Conservation (phyloP, 179 eudicot genomes). For the Spinacia oleracea region DNA sequence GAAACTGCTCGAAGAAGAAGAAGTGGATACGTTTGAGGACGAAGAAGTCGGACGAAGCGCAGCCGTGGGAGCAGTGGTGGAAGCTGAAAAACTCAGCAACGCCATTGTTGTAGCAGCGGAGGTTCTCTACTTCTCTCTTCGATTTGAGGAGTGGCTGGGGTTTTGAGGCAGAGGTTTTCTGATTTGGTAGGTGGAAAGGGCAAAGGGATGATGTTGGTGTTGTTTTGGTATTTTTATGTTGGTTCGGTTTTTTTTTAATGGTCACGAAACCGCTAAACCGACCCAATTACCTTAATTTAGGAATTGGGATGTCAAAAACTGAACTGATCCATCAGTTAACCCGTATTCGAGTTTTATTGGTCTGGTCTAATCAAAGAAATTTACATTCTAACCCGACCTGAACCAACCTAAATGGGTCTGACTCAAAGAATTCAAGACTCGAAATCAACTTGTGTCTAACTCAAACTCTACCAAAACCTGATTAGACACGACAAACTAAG, state of each 20-base stretch:
- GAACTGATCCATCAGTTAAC: too few species aligned
- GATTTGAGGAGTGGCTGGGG: background rate
- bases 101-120: slow-evolving; percentile 22
- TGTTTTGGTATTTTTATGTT: background rate
- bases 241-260: background rate
- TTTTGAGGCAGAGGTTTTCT: slow-evolving; percentile 1
- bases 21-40: background rate
- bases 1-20: slow-evolving; percentile 2
- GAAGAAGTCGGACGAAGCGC: background rate
- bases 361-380: too few species aligned
- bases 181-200: slow-evolving; percentile 5
- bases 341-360: too few species aligned
- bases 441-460: too few species aligned
- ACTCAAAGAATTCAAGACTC: too few species aligned
- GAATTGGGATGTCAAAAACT: too few species aligned
- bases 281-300: too few species aligned
- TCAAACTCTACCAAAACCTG: too few species aligned
- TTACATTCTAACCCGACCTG: too few species aligned
- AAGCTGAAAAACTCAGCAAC: slow-evolving; percentile 31
- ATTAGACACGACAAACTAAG: too few species aligned
- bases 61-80: slow-evolving; percentile 14
- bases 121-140: background rate
- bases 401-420: too few species aligned
- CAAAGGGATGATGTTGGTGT: slow-evolving; percentile 15
- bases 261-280: background rate